Evolutionary conservation across 108 stramenopile species (phyloP).

Genomic region (Stephanodiscus minutulus): DNA sequence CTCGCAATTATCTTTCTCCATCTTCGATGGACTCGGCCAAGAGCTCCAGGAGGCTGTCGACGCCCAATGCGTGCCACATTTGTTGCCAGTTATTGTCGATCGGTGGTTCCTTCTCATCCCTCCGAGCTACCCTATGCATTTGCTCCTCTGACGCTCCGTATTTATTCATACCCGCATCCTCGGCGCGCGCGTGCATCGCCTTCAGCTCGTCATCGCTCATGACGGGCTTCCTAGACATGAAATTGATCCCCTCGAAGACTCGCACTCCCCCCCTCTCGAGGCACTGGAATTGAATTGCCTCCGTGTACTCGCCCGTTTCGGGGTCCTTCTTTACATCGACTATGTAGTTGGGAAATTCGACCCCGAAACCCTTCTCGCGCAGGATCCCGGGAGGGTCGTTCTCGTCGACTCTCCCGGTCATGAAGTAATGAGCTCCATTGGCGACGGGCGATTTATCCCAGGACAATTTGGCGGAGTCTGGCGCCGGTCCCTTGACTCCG

Average conservation of each 20-base stretch:
- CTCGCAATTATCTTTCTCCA: conserved; percentile 67
- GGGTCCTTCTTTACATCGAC: conserved; percentile 86
- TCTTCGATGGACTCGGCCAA: conserved; percentile 89
- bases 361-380: conserved; percentile 87
- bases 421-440: conserved; percentile 92
- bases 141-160: conserved; percentile 89
- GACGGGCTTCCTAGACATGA: conserved; percentile 81
- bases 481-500: conserved; percentile 86
- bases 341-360: conserved; percentile 93
- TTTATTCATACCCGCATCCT: conserved; percentile 82
- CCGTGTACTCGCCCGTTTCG: conserved; percentile 72
- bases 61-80: conserved; percentile 86
- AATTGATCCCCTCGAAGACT: conserved; percentile 96
- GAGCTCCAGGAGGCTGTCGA: conserved; percentile 85
- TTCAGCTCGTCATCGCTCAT: conserved; percentile 77
- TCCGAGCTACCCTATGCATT: conserved; percentile 89
- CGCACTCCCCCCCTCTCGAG: conserved; percentile 88
- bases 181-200: conserved; percentile 83
- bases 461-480: conserved; percentile 72
- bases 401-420: conserved; percentile 88
- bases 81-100: conserved; percentile 86
- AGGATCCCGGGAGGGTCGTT: conserved; percentile 85
- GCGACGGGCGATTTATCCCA: conserved; percentile 93
- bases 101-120: conserved; percentile 60
- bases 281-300: conserved; percentile 94